Evolutionary conservation across 176 grass and related monocot species (phyloP).

Genomic region (Zea mays): DNA sequence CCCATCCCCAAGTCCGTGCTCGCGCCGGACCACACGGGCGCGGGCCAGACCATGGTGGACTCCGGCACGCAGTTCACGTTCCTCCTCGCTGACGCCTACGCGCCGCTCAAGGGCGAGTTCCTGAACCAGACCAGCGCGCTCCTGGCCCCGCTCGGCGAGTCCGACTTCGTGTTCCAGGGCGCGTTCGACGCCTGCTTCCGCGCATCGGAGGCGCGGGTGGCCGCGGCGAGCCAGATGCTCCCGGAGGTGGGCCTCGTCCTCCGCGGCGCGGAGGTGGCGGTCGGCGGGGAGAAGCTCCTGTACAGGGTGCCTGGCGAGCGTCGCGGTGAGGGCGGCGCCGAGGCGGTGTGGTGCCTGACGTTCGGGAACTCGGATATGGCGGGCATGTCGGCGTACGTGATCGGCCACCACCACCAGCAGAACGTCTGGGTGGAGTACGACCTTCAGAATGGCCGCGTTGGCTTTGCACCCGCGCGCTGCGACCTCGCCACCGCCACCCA

Average conservation of each 20-base stretch:
- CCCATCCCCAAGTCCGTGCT: slow-evolving; percentile 72
- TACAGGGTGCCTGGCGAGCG: slow-evolving; percentile 62
- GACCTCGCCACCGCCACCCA: slow-evolving; percentile 51
- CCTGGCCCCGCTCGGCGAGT: slow-evolving; percentile 55
- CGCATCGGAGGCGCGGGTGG: slow-evolving; percentile 21
- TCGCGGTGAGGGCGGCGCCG: slow-evolving; percentile 30
- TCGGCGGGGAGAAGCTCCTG: slow-evolving; percentile 62
- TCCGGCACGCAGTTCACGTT: slow-evolving; percentile 90
- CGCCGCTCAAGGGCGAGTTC: slow-evolving; percentile 66
- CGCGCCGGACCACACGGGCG: slow-evolving; percentile 79
- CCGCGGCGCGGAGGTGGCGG: slow-evolving; percentile 56
- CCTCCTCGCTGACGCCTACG: slow-evolving; percentile 69
- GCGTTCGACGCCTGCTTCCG: slow-evolving; percentile 85
- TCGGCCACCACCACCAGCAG: slow-evolving; percentile 90
- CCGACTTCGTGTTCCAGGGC: slow-evolving; percentile 73
- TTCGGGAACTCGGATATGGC: slow-evolving; percentile 82
- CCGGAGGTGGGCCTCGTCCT: slow-evolving; percentile 57
- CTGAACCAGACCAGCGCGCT: slow-evolving; percentile 38
- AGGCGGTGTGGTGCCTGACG: slow-evolving; percentile 81
- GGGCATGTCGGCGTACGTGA: slow-evolving; percentile 66
- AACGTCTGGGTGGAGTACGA: slow-evolving; percentile 92
- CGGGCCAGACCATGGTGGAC: slow-evolving; percentile 86
- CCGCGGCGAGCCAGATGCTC: slow-evolving; percentile 17
- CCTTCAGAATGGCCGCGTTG: slow-evolving; percentile 63
- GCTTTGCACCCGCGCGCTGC: slow-evolving; percentile 59